Conservation (phyloP, 768 basidiomycete genomes). For the Lactarius sp. region DNA sequence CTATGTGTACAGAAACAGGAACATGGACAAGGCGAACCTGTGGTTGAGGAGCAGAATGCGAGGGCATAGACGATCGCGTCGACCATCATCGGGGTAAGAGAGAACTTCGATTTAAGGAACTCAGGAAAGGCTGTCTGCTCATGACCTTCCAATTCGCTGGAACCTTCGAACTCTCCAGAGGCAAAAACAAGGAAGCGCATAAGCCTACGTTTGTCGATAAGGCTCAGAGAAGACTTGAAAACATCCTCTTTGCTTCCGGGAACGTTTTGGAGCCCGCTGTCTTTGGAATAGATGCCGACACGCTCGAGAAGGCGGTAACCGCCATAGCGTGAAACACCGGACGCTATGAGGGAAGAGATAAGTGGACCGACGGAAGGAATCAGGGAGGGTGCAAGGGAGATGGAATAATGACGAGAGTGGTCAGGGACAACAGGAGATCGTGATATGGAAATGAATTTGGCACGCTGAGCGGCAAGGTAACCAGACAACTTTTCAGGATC, state of each 20-base stretch:
- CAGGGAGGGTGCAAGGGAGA: constrained; percentile 80
- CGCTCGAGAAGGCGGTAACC: constrained; percentile 79
- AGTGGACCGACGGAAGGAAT: constrained; percentile 75
- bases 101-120: constrained; percentile 63
- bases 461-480: constrained; percentile 30
- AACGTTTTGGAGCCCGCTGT: constrained; percentile 49
- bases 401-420: constrained; percentile 70
- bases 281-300: constrained; percentile 52
- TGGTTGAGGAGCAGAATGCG: constrained; percentile 56
- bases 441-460: constrained; percentile 41
- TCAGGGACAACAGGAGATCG: constrained; percentile 42
- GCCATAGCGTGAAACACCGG: constrained; percentile 88
- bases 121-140: constrained; percentile 52
- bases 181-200: constrained; percentile 91
- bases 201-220: constrained; percentile 82
- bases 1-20: background rate
- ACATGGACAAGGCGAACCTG: constrained; percentile 43
- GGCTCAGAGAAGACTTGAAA: constrained; percentile 77
- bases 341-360: constrained; percentile 71
- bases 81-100: constrained; percentile 52
- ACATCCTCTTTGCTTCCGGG: constrained; percentile 91
- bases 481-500: constrained; percentile 14
- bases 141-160: constrained; percentile 52
- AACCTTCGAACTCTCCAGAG: constrained; percentile 64
- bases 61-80: constrained; percentile 71